A percentile compares a stretch with the other conserved stretches of the same genome.
These are phyloP conservation scores for Macrolepiota dolichaula DNA, from an alignment of 768 basidiomycete species.

Conservation along the genomic window DNA sequence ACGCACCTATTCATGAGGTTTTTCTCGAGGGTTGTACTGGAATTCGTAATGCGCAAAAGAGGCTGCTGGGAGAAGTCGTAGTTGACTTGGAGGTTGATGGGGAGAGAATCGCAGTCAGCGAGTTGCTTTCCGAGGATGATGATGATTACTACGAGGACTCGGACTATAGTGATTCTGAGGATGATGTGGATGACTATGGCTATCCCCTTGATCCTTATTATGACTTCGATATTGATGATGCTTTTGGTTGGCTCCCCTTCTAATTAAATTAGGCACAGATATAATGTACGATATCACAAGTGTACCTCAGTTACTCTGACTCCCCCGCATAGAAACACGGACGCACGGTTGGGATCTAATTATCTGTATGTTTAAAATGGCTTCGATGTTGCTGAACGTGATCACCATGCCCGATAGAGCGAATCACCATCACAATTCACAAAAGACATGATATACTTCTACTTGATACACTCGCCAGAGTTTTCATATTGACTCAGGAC, in stretches of 20 bases:
- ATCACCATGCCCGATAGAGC: too few species aligned
- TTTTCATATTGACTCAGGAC: too few species aligned
- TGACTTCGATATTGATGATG: slow-evolving; percentile 4
- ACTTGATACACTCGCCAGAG: too few species aligned
- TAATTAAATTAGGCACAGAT: not conserved
- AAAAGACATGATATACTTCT: too few species aligned
- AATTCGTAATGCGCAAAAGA: not conserved
- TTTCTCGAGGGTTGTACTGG: not conserved
- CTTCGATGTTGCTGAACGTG: too few species aligned
- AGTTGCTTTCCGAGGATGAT: not conserved
- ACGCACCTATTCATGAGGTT: slow-evolving; percentile 1
- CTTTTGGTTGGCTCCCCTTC: not conserved
- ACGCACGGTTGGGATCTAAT: too few species aligned
- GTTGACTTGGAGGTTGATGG: slow-evolving; percentile 5
- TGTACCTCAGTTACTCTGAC: not conserved
- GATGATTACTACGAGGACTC: not conserved
- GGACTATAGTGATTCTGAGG: not conserved
- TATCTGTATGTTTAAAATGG: too few species aligned
- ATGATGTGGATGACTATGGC: not conserved
- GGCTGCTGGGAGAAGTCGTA: slow-evolving; percentile 2
- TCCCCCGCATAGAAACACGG: not conserved
- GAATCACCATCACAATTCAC: too few species aligned
- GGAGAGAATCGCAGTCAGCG: not conserved
- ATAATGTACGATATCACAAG: not conserved
- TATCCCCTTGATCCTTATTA: not conserved